Conservation (phyloP, 352 stramenopile species). For the Globisporangium spiculum region DNA sequence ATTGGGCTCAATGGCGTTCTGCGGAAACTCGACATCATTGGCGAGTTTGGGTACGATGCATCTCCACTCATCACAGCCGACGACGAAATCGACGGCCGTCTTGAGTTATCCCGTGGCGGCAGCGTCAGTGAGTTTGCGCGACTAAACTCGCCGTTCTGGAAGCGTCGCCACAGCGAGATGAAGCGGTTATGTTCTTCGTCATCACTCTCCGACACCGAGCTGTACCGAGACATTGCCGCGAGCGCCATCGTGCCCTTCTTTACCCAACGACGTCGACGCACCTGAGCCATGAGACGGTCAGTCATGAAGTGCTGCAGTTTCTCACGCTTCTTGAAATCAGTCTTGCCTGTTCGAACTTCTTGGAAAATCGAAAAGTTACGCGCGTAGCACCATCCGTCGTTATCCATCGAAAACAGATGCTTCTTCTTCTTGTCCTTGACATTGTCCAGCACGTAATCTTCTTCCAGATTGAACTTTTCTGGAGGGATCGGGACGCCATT, state of each 20-base stretch:
- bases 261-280: constrained; percentile 76
- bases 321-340: constrained; percentile 74
- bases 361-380: constrained; percentile 88
- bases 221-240: constrained; percentile 36
- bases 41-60: constrained; percentile 63
- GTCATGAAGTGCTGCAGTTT: constrained; percentile 86
- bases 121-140: constrained; percentile 68
- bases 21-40: constrained; percentile 53
- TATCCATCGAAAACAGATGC: constrained; percentile 79
- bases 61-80: constrained; percentile 43
- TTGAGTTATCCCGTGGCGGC: constrained; percentile 23
- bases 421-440: constrained; percentile 80
- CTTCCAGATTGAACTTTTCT: constrained; percentile 66
- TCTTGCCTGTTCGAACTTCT: constrained; percentile 74
- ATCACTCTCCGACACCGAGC: constrained; percentile 61
- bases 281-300: constrained; percentile 80
- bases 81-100: constrained; percentile 30
- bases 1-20: constrained; percentile 41
- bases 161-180: constrained; percentile 64
- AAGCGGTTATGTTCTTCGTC: constrained; percentile 68
- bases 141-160: constrained; percentile 64
- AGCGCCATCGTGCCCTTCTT: constrained; percentile 52
- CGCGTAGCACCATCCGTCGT: constrained; percentile 85
- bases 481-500: constrained; percentile 80
- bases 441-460: constrained; percentile 78